phyloP scores from a whole-genome alignment of 306 rosid species.

The Vicia villosa region DNA sequence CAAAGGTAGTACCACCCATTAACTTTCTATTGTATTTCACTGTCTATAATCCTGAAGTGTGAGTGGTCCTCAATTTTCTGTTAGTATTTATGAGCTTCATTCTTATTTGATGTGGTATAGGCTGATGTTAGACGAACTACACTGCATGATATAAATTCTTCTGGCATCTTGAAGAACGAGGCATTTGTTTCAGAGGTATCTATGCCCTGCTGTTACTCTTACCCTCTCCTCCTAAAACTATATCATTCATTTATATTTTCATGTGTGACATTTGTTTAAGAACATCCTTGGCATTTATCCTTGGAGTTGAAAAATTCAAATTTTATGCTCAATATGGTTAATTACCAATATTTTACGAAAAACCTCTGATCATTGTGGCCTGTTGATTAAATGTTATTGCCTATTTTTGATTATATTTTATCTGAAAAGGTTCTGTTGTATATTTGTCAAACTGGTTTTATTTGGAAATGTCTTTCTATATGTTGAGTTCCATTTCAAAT shows the following conservation, averaged over 20 bases:
- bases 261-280: conserved; percentile 1
- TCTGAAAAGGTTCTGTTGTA: background rate
- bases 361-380: background rate
- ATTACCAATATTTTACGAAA: background rate
- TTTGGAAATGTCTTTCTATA: background rate
- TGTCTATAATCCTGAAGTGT: conserved; percentile 22
- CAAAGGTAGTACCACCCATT: conserved; percentile 67
- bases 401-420: background rate
- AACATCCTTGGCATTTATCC: conserved; percentile 14
- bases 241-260: conserved; percentile 2
- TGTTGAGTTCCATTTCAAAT: background rate
- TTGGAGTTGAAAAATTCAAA: background rate
- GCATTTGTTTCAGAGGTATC: conserved; percentile 63
- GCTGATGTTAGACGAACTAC: conserved; percentile 77
- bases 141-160: conserved; percentile 57
- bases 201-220: background rate
- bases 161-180: conserved; percentile 51
- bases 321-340: background rate
- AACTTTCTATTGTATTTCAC: conserved; percentile 3
- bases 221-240: background rate
- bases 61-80: conserved; percentile 20
- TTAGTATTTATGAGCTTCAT: background rate
- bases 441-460: background rate
- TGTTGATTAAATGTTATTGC: background rate
- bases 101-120: conserved; percentile 46